Conservation (phyloP, 2,329 filamentous ascomycete species). For the Colletotrichum orbiculare region DNA sequence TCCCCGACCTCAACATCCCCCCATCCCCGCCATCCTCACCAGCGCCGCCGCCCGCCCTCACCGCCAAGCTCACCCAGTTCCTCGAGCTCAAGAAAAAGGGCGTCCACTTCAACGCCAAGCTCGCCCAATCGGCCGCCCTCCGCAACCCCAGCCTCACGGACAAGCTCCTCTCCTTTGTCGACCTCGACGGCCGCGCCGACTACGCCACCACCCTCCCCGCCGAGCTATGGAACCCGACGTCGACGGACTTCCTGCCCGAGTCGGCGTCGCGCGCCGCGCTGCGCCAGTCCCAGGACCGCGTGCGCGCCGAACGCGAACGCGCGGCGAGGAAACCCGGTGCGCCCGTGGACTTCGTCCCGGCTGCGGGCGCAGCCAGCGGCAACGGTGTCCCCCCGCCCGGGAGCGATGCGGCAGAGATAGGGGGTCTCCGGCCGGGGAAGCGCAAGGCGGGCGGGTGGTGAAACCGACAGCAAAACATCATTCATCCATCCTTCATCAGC, state of each 20-base stretch:
- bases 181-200: slow-evolving; percentile 61
- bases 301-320: slow-evolving; percentile 55
- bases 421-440: slow-evolving; percentile 46
- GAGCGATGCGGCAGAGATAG: slow-evolving; percentile 26
- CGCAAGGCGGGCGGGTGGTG: slow-evolving; percentile 44
- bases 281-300: slow-evolving; percentile 58
- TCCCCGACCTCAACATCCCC: slow-evolving; percentile 80
- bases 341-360: slow-evolving; percentile 62
- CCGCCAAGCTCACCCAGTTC: slow-evolving; percentile 78
- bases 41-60: slow-evolving; percentile 59
- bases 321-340: slow-evolving; percentile 54
- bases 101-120: slow-evolving; percentile 81
- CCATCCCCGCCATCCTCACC: slow-evolving; percentile 75
- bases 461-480: background rate
- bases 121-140: slow-evolving; percentile 74
- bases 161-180: slow-evolving; percentile 77
- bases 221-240: slow-evolving; percentile 67
- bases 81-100: slow-evolving; percentile 81
- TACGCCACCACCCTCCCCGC: slow-evolving; percentile 71
- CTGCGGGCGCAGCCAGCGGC: slow-evolving; percentile 4
- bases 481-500: too few species aligned
- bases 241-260: slow-evolving; percentile 58
- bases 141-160: slow-evolving; percentile 79
- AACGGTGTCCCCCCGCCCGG: slow-evolving; percentile 8
- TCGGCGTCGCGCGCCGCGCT: slow-evolving; percentile 64